These are phyloP conservation scores for Arachnopeziza araneosa DNA, from an alignment of 2,329 filamentous ascomycete species.

Conservation along the genomic window DNA sequence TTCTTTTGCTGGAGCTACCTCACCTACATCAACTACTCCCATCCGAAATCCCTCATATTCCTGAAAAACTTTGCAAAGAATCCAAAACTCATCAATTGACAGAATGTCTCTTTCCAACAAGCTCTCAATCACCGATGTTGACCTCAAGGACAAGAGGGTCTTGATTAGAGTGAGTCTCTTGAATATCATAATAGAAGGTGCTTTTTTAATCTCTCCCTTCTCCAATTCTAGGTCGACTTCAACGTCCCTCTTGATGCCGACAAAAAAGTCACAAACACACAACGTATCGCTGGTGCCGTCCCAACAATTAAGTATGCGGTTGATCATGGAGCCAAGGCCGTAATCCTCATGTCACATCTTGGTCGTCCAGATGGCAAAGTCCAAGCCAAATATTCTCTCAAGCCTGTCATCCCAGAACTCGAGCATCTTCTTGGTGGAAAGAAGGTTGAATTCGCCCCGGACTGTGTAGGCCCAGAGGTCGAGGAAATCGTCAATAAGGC, in stretches of 20 bases:
- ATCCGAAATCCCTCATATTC: background rate
- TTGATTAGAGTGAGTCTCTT: conserved; percentile 75
- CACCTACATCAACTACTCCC: background rate
- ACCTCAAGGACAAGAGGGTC: conserved; percentile 97
- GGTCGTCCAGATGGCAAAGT: conserved; percentile 87
- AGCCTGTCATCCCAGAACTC: conserved; percentile 85
- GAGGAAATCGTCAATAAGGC: conserved; percentile 87
- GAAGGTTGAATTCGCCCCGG: conserved; percentile 80
- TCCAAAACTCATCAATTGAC: conserved; percentile 17
- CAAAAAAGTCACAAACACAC: conserved; percentile 95
- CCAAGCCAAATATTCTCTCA: conserved; percentile 91
- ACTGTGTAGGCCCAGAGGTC: conserved; percentile 84
- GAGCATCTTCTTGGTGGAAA: conserved; percentile 78
- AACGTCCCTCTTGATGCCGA: conserved; percentile 93
- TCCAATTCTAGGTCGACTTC: conserved; percentile 78
- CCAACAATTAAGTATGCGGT: conserved; percentile 94
- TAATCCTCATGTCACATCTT: conserved; percentile 97
- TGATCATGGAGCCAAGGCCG: conserved; percentile 84
- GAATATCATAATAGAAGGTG: background rate
- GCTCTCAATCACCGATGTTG: conserved; percentile 91
- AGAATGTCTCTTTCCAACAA: conserved; percentile 98
- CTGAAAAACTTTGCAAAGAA: background rate
- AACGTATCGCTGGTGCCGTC: conserved; percentile 93
- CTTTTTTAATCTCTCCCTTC: background rate
- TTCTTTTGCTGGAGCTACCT: background rate